phyloP scores from a whole-genome alignment of 345 rosid genomes.

The Salix purpurea region DNA sequence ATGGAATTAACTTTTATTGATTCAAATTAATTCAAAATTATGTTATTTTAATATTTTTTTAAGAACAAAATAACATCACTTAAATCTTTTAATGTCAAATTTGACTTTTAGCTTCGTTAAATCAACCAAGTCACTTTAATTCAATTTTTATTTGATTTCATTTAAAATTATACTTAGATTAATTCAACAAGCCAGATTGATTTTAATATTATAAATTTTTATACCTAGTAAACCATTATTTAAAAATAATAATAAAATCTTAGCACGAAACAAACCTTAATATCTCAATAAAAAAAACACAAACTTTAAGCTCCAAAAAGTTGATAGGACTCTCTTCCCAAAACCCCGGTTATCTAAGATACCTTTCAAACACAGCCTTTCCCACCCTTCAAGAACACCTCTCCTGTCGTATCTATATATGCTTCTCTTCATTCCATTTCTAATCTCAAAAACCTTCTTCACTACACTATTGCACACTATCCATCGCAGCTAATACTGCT shows the following conservation, averaged over 20 bases:
- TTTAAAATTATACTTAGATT: too few species aligned
- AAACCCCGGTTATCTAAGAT: conserved; percentile 18
- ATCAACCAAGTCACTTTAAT: too few species aligned
- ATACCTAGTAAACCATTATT: too few species aligned
- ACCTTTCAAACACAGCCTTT: conserved; percentile 36
- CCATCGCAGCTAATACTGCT: background rate
- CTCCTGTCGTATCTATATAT: conserved; percentile 24
- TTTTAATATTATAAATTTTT: too few species aligned
- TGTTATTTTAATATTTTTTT: too few species aligned
- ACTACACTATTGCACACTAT: background rate
- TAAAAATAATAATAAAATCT: too few species aligned
- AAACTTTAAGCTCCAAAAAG: conserved; percentile 13
- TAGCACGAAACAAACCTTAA: background rate
- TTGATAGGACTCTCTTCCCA: conserved; percentile 30
- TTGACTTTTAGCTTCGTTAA: too few species aligned
- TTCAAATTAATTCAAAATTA: fast-evolving
- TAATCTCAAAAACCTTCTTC: conserved; percentile 5
- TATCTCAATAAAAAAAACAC: conserved; percentile 18
- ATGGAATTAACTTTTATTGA: fast-evolving
- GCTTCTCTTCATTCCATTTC: conserved; percentile 29
- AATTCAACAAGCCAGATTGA: too few species aligned
- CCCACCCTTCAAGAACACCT: conserved; percentile 15
- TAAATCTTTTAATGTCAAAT: too few species aligned
- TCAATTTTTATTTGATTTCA: too few species aligned
- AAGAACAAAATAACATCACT: too few species aligned